Base-by-base conservation (phyloP, 164 flowering plant genomes). In the Dillenia turbinata region DNA sequence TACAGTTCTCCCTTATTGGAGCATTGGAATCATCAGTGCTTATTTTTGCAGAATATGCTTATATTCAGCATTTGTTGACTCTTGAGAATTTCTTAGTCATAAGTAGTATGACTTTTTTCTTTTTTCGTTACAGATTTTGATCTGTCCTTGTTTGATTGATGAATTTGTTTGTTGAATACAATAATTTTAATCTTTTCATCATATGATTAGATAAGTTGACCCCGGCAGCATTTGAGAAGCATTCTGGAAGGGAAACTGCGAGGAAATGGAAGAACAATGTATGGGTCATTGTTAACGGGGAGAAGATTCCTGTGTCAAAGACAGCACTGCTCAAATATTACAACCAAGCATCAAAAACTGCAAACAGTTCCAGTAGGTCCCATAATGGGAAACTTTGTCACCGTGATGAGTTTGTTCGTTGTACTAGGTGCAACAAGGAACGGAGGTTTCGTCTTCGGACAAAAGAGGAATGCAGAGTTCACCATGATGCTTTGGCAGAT, bases 221-320 rank as follows among this genome's bases (percentile, higher is more conserved):
- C 52, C 97, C 97, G 14, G 83, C 89, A 66, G 95, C 89, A 67
- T 90, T 90, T 79, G 97, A 88, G 83, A 90, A 88, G 75, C 97
- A 90, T 81, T 85, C 95, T 54, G 89, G 86, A 63, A 75, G 95
- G 72, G 95, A 90, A 76, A 80, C 85, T 55, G 78, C 93, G 10
- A 79, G 87, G 63, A 90, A 85, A 69, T 90, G 97, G 97, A 90
- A 88, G 73, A 85, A 78, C 70, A 85, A 88, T 64, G 73, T 90
- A 6, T 90, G 97, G 97, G 85, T 90, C 55, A 90, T 88, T 22
- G 75, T 72, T 57, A 61, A 80, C 55, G 97, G 95, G 22, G 85
- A 88, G 70, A 90, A 90, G 81, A 88, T 86, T 73, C 80, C 97
- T 8, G 59, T 90, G 57, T 72, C 70, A 40, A 88, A 86, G 70